Evolutionary conservation across 208 protist genomes (phyloP), one percentile per base, ranked within the genome.

Genomic region (Trypanosoma vivax): DNA sequence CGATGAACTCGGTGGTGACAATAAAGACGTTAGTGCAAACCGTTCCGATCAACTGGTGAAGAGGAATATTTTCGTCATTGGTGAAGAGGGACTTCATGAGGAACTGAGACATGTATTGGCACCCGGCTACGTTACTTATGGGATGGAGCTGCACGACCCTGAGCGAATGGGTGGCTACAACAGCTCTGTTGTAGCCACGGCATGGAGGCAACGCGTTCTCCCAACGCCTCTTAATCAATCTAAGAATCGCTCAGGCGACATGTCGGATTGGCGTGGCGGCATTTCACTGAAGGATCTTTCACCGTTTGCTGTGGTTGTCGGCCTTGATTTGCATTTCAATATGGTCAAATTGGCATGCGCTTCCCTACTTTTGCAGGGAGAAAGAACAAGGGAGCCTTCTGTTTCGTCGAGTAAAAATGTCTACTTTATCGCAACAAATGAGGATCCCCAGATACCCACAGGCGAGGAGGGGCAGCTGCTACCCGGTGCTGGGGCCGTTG

Each of bases 381-480:
- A 52, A 13, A 70, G 69, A 10, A 5, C 19, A 10, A 38, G 9
- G 6, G 3, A 33, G 16, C 5, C 1, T 5, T 37, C 21, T 40
- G 16, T 30, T 28, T 1, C 23, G 18, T 0, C 46, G 33, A 10
- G 25, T 23, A 47, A 9, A 21, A 13, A 13, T 7, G 57, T 65
- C 2, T 40, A 68, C 13, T 90, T 90, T 40, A 54, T 90, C 16
- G 83, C 78, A 18, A 86, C 77, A 0, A 90, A 90, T 65, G 70
- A 76, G 38, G 83, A 90, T 51, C 78, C 82, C 4, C 73, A 83
- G 59, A 74, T 85, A 33, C 70, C 80, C 0, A 23, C 77, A 16
- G 76, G 76, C 0, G 28, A n/a, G 9, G 60, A 75, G 16, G 47
- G 37, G 4, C n/a, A 67, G 6, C 60, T 86, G 5, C 23, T 80